phyloP scores from a whole-genome alignment of 805 yeast genomes.

The Wickerhamiella shivajii region DNA sequence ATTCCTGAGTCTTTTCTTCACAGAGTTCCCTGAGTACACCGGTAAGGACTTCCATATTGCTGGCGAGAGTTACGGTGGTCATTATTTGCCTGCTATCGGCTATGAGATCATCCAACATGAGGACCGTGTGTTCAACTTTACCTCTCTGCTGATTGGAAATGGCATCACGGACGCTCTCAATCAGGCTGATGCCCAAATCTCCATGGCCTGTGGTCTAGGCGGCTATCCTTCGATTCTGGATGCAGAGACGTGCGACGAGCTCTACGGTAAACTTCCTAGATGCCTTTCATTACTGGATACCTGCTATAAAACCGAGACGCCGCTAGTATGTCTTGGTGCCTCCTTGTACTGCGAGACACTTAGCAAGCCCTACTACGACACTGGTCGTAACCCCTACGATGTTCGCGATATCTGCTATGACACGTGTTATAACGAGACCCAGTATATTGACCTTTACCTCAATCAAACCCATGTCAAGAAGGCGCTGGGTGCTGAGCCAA shows the following conservation, averaged over 20 bases:
- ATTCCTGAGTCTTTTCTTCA: conserved; percentile 73
- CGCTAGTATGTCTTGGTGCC: conserved; percentile 85
- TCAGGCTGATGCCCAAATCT: conserved; percentile 70
- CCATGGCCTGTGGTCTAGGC: conserved; percentile 91
- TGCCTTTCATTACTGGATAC: conserved; percentile 61
- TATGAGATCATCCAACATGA: conserved; percentile 38
- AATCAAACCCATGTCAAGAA: conserved; percentile 57
- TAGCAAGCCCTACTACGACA: conserved; percentile 64
- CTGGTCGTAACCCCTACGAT: conserved; percentile 88
- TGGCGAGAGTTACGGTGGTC: conserved; percentile 93
- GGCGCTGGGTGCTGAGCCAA: conserved; percentile 69
- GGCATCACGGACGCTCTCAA: conserved; percentile 80
- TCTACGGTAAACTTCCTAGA: conserved; percentile 56
- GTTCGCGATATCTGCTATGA: conserved; percentile 67
- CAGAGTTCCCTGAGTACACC: conserved; percentile 67
- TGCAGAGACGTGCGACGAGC: conserved; percentile 63
- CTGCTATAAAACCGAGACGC: conserved; percentile 63
- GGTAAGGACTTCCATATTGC: conserved; percentile 64
- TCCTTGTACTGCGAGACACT: conserved; percentile 74
- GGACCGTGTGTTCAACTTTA: conserved; percentile 56
- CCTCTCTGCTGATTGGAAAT: conserved; percentile 81
- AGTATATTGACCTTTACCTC: conserved; percentile 58
- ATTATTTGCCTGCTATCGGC: conserved; percentile 80
- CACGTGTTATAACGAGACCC: conserved; percentile 62
- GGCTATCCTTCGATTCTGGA: conserved; percentile 64